phyloP scores from a whole-genome alignment of 129 eudicot species.

The Solidago caesia region DNA sequence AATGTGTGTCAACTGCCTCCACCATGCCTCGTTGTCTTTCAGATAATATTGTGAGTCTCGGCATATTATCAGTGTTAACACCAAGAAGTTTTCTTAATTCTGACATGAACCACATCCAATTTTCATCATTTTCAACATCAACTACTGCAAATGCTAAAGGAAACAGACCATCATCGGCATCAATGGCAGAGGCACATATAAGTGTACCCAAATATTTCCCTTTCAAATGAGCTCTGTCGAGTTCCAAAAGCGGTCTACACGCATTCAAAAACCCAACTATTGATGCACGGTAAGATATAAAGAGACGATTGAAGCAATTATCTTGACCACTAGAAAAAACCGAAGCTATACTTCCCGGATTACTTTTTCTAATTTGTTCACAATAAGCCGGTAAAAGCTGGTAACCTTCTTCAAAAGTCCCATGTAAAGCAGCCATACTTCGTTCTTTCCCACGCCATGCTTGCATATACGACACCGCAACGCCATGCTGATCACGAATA shows the following conservation, averaged over 20 bases:
- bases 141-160: conserved; percentile 95
- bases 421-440: conserved; percentile 97
- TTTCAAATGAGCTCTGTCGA: conserved; percentile 79
- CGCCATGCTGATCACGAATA: conserved; percentile 90
- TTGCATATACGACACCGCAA: conserved; percentile 98
- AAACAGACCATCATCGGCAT: conserved; percentile 80
- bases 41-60: conserved; percentile 82
- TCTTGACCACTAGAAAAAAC: conserved; percentile 81
- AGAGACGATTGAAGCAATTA: conserved; percentile 79
- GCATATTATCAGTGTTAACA: conserved; percentile 90
- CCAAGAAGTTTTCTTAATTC: conserved; percentile 94
- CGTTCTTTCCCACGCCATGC: conserved; percentile 99
- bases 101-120: conserved; percentile 99
- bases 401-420: conserved; percentile 95
- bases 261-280: conserved; percentile 86
- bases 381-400: conserved; percentile 82
- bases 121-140: conserved; percentile 85
- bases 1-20: conserved; percentile 90
- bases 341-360: conserved; percentile 74
- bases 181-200: conserved; percentile 87
- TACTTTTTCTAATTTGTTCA: conserved; percentile 74
- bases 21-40: conserved; percentile 85
- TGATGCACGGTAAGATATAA: conserved; percentile 82
- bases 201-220: conserved; percentile 88
- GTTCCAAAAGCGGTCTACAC: conserved; percentile 90